Base-by-base conservation (phyloP, 2,329 filamentous ascomycete genomes). In the Pestalotiopsis sp. region DNA sequence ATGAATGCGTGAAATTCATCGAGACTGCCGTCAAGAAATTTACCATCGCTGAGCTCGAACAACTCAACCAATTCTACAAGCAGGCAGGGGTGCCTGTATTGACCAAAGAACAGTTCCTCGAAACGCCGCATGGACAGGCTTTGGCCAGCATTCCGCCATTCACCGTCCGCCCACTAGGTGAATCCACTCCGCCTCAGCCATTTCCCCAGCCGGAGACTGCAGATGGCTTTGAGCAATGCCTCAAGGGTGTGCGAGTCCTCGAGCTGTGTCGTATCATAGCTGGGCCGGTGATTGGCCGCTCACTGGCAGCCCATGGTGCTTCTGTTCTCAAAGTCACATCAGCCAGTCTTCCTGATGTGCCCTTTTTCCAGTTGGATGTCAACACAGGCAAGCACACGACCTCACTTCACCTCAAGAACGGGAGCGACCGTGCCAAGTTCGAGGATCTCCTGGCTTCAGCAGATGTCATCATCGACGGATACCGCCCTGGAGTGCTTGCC, bases 211-310 rank as follows among this genome's bases (percentile, higher is more conserved):
- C 71, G 71, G 31, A 77, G 76, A 60, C 77, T 76, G 66, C 78
- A 67, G 75, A 78, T 64, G 70, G 65, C 60, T 74, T 80, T 59
- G 77, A 66, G 57, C 78, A 79, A 12, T 79, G 82, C 73, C 73
- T 89, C 82, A 69, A 84, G 75, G 92, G 92, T 0, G 84, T 94
- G 77, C 91, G 91, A 71, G 91, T 94, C 5, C 84, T 94, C 4
- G 92, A 95, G 75, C 81, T 94, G 38, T 92, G 91, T 75, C 89
- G 92, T 56, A 90, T 94, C 74, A 93, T 94, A 71, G 92, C 92
- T 3, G 92, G 91, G 0, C 92, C 92, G n/a, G 88, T 90, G 4
- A 90, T 94, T 72, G 89, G 89, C 3, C 87, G 91, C 38, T 90
- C 90, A 1, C 84, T 94, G 0, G 91, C 90, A n/a, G 92, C 93